Base-by-base conservation (phyloP, 352 stramenopile genomes). In the Globisporangium canariense region DNA sequence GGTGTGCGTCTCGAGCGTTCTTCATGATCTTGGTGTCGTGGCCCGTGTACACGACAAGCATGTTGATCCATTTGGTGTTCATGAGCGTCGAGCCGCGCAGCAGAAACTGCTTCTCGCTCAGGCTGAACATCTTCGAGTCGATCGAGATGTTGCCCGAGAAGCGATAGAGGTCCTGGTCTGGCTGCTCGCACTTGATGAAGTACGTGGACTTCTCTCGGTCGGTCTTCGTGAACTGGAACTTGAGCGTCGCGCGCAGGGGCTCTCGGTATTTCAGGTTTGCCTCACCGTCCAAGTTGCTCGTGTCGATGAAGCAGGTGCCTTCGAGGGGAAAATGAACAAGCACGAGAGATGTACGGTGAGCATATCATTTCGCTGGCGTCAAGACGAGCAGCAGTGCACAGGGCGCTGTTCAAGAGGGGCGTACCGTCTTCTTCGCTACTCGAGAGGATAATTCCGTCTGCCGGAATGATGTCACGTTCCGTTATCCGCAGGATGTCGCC, bases 21-120 rank as follows among this genome's bases (percentile, higher is more conserved):
- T 93, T 93, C 77, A 94, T 93, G 52, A 97, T 79, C 66, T 97
- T 97, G 6, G 90, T 95, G 53, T 98, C 91, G 60, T 95, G 83
- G 4, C 85, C 77, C 45, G 85, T 93, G 66, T 94, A 94, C 2
- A 93, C 81, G 9, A 91, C 81, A 14, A 91, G 69, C 53, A 89
- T 71, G 58, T 81, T 65, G 43, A 81, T 76, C 77, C 77, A 89
- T 50, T 90, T 90, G 1, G 85, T 95, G 57, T 95, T 93, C 79
- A 89, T 90, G 28, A 95, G 72, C 28, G 74, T 86, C 14, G 81
- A 88, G 8, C 86, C 85, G 8, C 86, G 81, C 1, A 85, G 72
- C 13, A 95, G 25, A 34, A 95, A 89, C 51, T 92, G 83, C 62
- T 89, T 89, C 51, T 91, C 74, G 47, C 80, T 89, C 11, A 97